A percentile compares a stretch with the other conserved stretches of the same genome.
These are phyloP conservation scores for Paramecium caudatum DNA, from an alignment of 73 alveolate species.

Conservation along the genomic window DNA sequence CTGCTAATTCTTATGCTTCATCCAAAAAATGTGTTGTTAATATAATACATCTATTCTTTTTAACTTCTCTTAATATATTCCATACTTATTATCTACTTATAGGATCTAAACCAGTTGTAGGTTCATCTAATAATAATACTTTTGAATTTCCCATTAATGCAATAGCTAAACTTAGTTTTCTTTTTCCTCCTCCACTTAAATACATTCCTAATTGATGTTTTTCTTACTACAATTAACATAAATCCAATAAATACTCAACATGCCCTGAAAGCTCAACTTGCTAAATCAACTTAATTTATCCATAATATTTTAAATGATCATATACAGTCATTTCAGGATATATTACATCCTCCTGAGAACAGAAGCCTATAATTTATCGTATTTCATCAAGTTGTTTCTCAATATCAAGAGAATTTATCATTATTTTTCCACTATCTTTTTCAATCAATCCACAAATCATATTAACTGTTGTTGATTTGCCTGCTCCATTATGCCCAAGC, in stretches of 20 bases:
- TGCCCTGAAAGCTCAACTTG: background rate
- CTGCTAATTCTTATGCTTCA: conserved; percentile 95
- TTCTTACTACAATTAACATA: conserved; percentile 68
- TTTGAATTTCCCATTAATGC: conserved; percentile 81
- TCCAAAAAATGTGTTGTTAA: conserved; percentile 93
- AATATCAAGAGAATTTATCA: conserved; percentile 41
- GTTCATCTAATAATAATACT: conserved; percentile 86
- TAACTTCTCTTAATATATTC: conserved; percentile 74
- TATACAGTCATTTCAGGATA: conserved; percentile 77
- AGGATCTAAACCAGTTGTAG: conserved; percentile 86
- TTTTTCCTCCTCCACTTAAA: conserved; percentile 86
- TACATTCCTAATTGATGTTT: conserved; percentile 48
- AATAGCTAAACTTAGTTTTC: conserved; percentile 86
- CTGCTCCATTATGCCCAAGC: conserved; percentile 88
- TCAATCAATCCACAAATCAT: conserved; percentile 79
- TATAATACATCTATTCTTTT: conserved; percentile 76
- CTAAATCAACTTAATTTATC: conserved; percentile 74
- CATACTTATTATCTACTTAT: conserved; percentile 79
- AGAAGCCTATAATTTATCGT: conserved; percentile 78
- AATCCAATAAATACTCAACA: background rate
- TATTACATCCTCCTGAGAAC: conserved; percentile 81
- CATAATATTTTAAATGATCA: conserved; percentile 78
- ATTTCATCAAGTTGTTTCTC: conserved; percentile 69
- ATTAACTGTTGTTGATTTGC: conserved; percentile 82
- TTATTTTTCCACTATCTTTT: conserved; percentile 76